Evolutionary conservation across 257 asterid genomes (phyloP).

Genomic region (Mitragyna speciosa): DNA sequence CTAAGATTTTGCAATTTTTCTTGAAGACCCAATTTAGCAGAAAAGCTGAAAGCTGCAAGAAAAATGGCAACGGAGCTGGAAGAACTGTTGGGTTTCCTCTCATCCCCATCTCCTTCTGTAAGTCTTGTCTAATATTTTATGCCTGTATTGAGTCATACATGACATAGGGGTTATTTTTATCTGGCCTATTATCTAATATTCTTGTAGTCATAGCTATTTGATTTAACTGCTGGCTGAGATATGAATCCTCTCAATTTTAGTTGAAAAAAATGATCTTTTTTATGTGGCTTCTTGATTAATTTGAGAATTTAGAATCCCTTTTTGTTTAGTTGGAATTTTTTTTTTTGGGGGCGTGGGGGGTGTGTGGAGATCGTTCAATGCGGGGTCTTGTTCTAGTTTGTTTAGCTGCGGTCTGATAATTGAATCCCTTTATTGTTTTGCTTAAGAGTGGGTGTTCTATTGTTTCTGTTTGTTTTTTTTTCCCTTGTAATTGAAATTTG

Average conservation of each 20-base stretch:
- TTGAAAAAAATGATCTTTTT: too few species aligned
- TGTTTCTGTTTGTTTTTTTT: too few species aligned
- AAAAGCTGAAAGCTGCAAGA: neutral
- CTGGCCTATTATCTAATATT: too few species aligned
- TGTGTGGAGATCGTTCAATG: too few species aligned
- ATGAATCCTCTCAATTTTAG: too few species aligned
- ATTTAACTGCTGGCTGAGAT: neutral
- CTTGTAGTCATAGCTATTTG: neutral
- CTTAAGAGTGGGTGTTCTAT: neutral
- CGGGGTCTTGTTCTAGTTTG: too few species aligned
- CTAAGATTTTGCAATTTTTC: too few species aligned
- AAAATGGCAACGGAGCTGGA: constrained; percentile 92
- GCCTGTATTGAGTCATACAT: neutral
- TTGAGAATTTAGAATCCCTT: too few species aligned
- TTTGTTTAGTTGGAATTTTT: neutral
- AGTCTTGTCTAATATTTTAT: neutral
- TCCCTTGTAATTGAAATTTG: neutral
- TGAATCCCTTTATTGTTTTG: neutral
- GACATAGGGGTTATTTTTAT: neutral
- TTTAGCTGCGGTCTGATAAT: too few species aligned
- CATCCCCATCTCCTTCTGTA: constrained; percentile 81
- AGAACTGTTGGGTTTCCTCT: constrained; percentile 79
- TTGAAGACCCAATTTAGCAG: too few species aligned
- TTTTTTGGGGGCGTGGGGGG: neutral
- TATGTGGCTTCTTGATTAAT: too few species aligned